Evolutionary conservation across 2,329 filamentous ascomycete genomes (phyloP), one percentile per base, ranked within the genome.

Genomic region (Pochonia chlamydosporia): DNA sequence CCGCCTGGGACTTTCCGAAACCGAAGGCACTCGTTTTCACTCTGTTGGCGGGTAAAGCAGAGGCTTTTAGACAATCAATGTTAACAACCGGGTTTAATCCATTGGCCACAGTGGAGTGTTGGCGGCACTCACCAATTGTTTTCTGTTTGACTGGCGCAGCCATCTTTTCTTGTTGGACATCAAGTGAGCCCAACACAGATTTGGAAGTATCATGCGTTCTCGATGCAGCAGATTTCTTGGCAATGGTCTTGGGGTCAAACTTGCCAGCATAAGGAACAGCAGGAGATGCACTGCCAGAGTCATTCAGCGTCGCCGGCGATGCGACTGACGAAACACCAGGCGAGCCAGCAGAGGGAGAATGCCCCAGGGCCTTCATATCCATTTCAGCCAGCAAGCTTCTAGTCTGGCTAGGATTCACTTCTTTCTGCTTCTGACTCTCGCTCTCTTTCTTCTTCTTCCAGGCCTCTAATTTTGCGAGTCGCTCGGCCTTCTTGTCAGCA

Each of bases 381-480:
- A 87, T 89, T 65, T 86, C 81, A 58, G 84, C 82, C 48, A 86
- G 71, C 47, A 89, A 78, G 57, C 78, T 86, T 56, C 81, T 75
- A 33, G 84, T 78, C 53, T 81, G 82, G 49, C 79, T 80, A 35
- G 79, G 73, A 45, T 81, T 81, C 39, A 83, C 76, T 57, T 86
- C 80, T 59, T 81, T 83, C 61, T 87, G 81, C 62, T 88, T 88
- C 52, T 78, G 79, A 57, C 85, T 84, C 56, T 85, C 84, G 61
- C 83, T 82, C 54, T 89, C 87, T 62, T 89, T 85, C 68, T 91
- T 92, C 67, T 89, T 87, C 69, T 96, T 96, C 91, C 90, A 96
- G 48, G 88, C 87, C 63, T 92, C 88, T 24, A 95, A 70, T 62
- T 89, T 91, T 24, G 88, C 88, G 37, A 90, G 74, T 52, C 87